phyloP scores from a whole-genome alignment of 2,329 filamentous ascomycete genomes.

The Xylariaceae sp. region DNA sequence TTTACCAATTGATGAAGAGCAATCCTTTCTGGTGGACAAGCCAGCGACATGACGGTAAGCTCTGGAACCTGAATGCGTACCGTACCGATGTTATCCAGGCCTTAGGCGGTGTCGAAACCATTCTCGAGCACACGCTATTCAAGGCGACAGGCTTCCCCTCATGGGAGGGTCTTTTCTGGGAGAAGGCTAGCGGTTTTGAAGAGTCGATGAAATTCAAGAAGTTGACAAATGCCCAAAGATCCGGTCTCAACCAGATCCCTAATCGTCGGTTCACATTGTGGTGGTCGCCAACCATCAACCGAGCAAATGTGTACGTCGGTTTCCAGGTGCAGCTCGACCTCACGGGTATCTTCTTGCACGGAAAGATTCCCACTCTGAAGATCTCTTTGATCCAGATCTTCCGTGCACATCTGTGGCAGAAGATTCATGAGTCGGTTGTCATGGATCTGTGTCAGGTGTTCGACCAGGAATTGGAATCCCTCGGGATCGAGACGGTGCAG shows the following conservation, averaged over 20 bases:
- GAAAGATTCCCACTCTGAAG: constrained; percentile 97
- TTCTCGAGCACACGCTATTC: constrained; percentile 94
- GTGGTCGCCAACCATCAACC: constrained; percentile 94
- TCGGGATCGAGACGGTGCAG: constrained; percentile 96
- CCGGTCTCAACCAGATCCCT: constrained; percentile 96
- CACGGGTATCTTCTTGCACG: constrained; percentile 98
- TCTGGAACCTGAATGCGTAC: constrained; percentile 97
- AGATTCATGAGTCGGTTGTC: constrained; percentile 98
- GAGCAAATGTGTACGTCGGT: constrained; percentile 97
- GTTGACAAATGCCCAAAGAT: constrained; percentile 93
- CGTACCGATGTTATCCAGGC: constrained; percentile 97
- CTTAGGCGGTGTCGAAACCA: constrained; percentile 94
- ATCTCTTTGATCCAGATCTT: constrained; percentile 99
- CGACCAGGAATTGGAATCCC: constrained; percentile 92
- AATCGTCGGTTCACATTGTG: constrained; percentile 98
- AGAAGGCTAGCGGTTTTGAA: constrained; percentile 64
- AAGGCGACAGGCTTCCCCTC: constrained; percentile 95
- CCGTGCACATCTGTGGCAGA: constrained; percentile 99
- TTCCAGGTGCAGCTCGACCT: constrained; percentile 98
- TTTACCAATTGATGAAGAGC: constrained; percentile 98
- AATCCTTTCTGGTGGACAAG: constrained; percentile 99
- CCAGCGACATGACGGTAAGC: constrained; percentile 92
- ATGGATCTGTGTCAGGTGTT: constrained; percentile 99
- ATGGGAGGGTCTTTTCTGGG: constrained; percentile 93
- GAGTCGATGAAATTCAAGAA: constrained; percentile 97